Conservation (phyloP, 2,329 filamentous ascomycete species). For the Trichoderma lentiforme region DNA sequence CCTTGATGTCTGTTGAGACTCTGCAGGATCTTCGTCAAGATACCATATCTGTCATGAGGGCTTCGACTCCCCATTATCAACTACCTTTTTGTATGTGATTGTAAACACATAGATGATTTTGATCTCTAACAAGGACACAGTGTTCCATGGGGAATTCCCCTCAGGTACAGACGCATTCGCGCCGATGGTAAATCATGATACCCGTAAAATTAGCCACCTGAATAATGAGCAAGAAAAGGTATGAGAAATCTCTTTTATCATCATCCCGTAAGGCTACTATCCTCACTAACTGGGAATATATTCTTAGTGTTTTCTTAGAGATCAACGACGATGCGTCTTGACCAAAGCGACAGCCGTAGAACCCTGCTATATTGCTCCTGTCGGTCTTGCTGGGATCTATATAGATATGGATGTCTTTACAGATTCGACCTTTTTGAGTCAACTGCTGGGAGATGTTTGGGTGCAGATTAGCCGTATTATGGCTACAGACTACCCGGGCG, state of each 20-base stretch:
- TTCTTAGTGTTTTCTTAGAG: background rate
- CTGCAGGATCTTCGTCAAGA: background rate
- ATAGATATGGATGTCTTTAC: background rate
- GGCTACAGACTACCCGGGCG: background rate
- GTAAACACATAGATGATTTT: background rate
- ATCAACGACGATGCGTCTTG: background rate
- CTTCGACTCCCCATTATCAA: background rate
- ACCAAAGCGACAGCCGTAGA: background rate
- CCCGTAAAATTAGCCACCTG: background rate
- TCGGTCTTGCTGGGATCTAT: background rate
- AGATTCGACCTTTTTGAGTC: background rate
- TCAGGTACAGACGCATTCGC: background rate
- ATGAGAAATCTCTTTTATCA: background rate
- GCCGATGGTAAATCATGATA: background rate
- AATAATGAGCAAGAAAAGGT: background rate
- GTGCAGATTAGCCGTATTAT: background rate
- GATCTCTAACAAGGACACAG: background rate
- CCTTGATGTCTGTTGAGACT: background rate
- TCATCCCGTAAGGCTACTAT: background rate
- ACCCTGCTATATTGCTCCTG: background rate
- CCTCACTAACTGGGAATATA: background rate
- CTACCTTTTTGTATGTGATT: background rate
- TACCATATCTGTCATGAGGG: background rate
- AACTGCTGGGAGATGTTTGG: background rate
- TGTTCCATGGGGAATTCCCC: background rate